Conservation (phyloP, 306 rosid genomes). For the Fragaria iinumae region DNA sequence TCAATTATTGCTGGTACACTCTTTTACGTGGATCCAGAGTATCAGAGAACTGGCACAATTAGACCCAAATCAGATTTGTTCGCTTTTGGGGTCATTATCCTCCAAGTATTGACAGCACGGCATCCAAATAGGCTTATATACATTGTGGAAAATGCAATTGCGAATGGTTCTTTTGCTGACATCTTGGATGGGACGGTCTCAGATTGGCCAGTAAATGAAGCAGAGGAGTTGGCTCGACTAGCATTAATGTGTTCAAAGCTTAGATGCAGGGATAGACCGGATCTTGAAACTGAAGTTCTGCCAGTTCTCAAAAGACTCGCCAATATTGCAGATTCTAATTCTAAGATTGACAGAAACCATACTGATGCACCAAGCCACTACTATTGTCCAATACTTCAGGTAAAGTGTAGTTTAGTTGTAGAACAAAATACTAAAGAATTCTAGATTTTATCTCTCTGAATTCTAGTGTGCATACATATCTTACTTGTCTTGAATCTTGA, state of each 20-base stretch:
- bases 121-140: constrained; percentile 62
- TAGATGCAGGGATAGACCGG: constrained; percentile 96
- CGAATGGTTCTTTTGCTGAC: constrained; percentile 48
- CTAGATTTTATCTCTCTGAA: neutral
- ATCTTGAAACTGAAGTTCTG: constrained; percentile 83
- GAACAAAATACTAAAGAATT: neutral
- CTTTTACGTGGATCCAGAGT: constrained; percentile 96
- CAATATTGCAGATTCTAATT: constrained; percentile 52
- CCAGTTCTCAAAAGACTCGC: constrained; percentile 65
- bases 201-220: constrained; percentile 81
- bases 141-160: constrained; percentile 62
- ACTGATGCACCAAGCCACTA: constrained; percentile 63
- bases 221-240: constrained; percentile 62
- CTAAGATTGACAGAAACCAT: constrained; percentile 34
- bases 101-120: constrained; percentile 67
- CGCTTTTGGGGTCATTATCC: constrained; percentile 76
- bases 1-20: constrained; percentile 86
- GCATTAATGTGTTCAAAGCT: constrained; percentile 71
- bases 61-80: constrained; percentile 91
- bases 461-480: neutral
- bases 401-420: constrained; percentile 24
- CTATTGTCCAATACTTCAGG: constrained; percentile 96
- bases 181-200: constrained; percentile 65
- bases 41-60: constrained; percentile 88
- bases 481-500: neutral